Base-by-base conservation (phyloP, 2,329 filamentous ascomycete genomes). In the Tolypocladium nubicola region DNA sequence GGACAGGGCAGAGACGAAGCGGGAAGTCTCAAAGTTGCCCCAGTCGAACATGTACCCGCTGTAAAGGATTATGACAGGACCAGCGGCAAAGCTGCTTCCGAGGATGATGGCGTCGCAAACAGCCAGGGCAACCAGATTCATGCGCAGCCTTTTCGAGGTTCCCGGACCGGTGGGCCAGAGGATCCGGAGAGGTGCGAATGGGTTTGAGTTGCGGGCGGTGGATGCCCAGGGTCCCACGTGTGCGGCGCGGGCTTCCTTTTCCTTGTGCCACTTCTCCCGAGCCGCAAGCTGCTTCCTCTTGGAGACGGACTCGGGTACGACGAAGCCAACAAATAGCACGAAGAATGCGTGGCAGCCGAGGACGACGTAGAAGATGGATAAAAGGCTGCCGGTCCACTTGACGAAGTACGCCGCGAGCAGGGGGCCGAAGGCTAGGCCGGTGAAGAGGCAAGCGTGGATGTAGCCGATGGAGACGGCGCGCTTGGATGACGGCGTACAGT, bases 371-470 rank as follows among this genome's bases (percentile, higher is more conserved):
- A 99, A 97, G 52, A 96, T 82, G n/a, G 84, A 82, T 8, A 97
- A 70, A 19, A 95, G 78, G 49, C 82, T 83, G 9, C 89, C 88
- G 0, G 89, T 92, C 70, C 79, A 81, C 65, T 88, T 83, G 65
- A 96, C 87, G 49, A 97, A 77, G 63, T 89, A 87, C 2, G 88
- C 92, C 0, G 91, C 87, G 26, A 96, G 67, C 3, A 95, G 79
- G 9, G 94, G 94, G 0, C 94, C 94, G 38, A 93, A 73, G 0
- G 94, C 93, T 52, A 97, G 83, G n/a, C 94, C 94, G 1, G 82
- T 80, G 70, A 96, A 97, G 10, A 99, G 77, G 63, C 87, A 91
- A 13, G 90, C 91, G 65, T 97, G 90, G 65, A 97, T 87, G 68
- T 92, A 93, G 8, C 90, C 92, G 70, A 97, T 94, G 5, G 86